A percentile compares a stretch with the other conserved stretches of the same genome.
Conservation (phyloP, 139 green algal species). For the Gonium pectorale region DNA sequence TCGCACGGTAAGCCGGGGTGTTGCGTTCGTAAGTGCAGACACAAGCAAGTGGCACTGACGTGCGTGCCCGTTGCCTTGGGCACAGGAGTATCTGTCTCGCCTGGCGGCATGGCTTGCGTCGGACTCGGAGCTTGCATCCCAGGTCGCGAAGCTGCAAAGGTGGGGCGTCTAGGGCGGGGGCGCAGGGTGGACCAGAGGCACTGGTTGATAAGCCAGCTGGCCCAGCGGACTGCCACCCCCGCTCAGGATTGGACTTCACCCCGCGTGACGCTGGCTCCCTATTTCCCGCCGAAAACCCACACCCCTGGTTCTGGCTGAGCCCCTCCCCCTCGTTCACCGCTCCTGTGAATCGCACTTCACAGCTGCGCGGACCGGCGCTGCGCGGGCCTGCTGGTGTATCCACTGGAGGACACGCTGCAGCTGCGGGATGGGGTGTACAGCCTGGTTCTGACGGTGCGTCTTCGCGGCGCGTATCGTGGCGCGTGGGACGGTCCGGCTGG, state of each 20-base stretch:
- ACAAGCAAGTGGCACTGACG: neutral
- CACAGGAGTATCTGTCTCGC: slow-evolving; percentile 7
- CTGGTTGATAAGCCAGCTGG: no score
- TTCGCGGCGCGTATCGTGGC: no score
- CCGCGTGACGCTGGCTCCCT: no score
- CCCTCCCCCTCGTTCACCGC: neutral
- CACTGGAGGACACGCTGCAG: slow-evolving; percentile 9
- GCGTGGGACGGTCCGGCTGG: no score
- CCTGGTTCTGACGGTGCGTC: neutral
- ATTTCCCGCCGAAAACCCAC: no score
- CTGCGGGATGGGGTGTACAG: slow-evolving; percentile 33
- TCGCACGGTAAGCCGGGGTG: slow-evolving; percentile 2
- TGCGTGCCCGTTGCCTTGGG: neutral
- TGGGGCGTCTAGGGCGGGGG: no score
- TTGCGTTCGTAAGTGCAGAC: neutral
- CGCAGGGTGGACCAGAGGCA: no score
- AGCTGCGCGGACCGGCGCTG: neutral
- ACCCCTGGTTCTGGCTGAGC: no score
- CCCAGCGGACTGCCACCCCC: no score
- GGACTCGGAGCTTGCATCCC: slow-evolving; percentile 1
- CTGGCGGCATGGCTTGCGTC: slow-evolving; percentile 1
- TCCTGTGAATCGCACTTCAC: neutral
- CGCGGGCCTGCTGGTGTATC: slow-evolving; percentile 4
- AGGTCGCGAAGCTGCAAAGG: slow-evolving; percentile 19
- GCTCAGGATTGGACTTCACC: no score